Percentiles rank a stretch among this genome's conserved stretches.
phyloP scores from a whole-genome alignment of 192 early-diverging fungal genomes.

The Gaertneriomyces semiglobifer region DNA sequence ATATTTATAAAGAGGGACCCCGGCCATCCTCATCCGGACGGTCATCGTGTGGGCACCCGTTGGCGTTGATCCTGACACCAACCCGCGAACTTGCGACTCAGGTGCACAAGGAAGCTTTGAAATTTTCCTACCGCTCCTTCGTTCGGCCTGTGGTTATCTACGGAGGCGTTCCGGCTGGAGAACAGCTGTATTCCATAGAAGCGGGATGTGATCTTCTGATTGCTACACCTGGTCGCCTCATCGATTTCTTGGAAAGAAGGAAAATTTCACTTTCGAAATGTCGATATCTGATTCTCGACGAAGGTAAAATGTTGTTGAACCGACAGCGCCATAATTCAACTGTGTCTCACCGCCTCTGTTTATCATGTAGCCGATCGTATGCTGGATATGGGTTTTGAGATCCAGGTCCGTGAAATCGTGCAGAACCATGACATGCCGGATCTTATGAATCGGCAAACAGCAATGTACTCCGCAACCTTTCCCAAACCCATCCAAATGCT shows the following conservation, averaged over 20 bases:
- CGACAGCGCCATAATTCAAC: conserved; percentile 24
- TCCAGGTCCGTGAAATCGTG: conserved; percentile 92
- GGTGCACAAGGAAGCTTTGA: conserved; percentile 84
- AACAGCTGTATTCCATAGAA: conserved; percentile 79
- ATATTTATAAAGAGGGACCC: conserved; percentile 87
- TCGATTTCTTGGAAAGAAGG: conserved; percentile 81
- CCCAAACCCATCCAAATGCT: conserved; percentile 96
- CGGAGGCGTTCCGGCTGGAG: conserved; percentile 85
- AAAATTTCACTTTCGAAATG: conserved; percentile 67
- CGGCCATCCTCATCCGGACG: conserved; percentile 46
- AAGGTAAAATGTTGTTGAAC: background rate
- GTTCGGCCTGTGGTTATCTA: conserved; percentile 88
- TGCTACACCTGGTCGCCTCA: conserved; percentile 89
- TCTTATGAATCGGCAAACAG: conserved; percentile 77
- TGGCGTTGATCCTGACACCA: conserved; percentile 89
- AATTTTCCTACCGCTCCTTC: conserved; percentile 72
- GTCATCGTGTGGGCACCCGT: conserved; percentile 89
- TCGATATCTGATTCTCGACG: conserved; percentile 56
- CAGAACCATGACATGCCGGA: conserved; percentile 58
- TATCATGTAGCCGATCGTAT: conserved; percentile 82
- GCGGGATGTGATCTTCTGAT: conserved; percentile 93
- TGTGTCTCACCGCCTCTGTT: conserved; percentile 29
- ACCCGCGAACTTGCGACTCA: conserved; percentile 98
- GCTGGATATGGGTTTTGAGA: conserved; percentile 99
- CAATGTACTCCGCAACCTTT: conserved; percentile 98